These are phyloP conservation scores for Lichtheimia corymbifera DNA, from an alignment of 371 early-diverging fungal genomes.

Conservation along the genomic window DNA sequence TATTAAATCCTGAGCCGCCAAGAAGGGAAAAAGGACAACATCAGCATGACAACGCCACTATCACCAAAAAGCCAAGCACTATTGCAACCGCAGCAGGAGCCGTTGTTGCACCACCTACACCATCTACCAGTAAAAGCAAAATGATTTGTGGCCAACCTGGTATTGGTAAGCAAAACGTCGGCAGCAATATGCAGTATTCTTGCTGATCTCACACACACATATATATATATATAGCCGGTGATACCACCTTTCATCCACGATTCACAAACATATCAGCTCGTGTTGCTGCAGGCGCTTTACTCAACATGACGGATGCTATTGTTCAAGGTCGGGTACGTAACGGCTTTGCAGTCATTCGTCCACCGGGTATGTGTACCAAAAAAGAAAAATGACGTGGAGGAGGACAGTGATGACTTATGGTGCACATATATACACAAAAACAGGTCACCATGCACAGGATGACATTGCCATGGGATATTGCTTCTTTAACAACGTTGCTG, in stretches of 20 bases:
- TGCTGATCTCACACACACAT: no score
- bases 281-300: slow-evolving; percentile 58
- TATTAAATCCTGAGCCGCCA: slow-evolving; percentile 15
- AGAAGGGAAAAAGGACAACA: not conserved
- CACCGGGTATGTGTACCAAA: slow-evolving; percentile 44
- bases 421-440: not conserved
- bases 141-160: slow-evolving; percentile 59
- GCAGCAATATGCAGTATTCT: not conserved
- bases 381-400: slow-evolving; percentile 2
- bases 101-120: slow-evolving; percentile 35
- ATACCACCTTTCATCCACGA: slow-evolving; percentile 59
- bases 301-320: slow-evolving; percentile 52
- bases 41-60: slow-evolving; percentile 19
- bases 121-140: slow-evolving; percentile 45
- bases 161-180: slow-evolving; percentile 26
- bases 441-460: slow-evolving; percentile 65
- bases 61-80: slow-evolving; percentile 6
- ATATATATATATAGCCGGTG: slow-evolving; percentile 29
- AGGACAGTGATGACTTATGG: not conserved
- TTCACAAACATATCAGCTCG: slow-evolving; percentile 53
- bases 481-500: slow-evolving; percentile 68
- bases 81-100: slow-evolving; percentile 30
- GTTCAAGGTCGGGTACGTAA: slow-evolving; percentile 56
- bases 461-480: slow-evolving; percentile 69
- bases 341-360: slow-evolving; percentile 66